Evolutionary conservation across 306 rosid genomes (phyloP).

Genomic region (Lathyrus sativus): DNA sequence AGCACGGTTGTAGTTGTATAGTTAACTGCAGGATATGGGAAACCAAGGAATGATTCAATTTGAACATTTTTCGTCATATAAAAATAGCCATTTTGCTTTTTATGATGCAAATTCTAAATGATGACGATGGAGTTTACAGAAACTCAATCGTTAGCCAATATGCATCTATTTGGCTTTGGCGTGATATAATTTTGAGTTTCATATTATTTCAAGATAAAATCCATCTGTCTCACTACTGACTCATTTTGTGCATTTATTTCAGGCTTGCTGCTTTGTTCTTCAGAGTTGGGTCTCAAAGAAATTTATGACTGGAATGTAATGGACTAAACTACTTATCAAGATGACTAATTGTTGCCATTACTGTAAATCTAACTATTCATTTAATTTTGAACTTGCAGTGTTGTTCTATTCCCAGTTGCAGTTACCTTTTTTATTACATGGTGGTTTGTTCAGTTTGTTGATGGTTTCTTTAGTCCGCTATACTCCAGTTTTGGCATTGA

Average conservation of each 20-base stretch:
- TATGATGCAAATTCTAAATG: constrained; percentile 19
- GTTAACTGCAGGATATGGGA: constrained; percentile 1
- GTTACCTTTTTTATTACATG: constrained; percentile 85
- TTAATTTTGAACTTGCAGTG: constrained; percentile 64
- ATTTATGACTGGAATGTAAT: constrained; percentile 96
- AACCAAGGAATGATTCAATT: neutral
- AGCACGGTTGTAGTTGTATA: neutral
- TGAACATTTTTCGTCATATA: constrained; percentile 1
- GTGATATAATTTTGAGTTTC: constrained; percentile 9
- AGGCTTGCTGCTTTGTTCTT: constrained; percentile 93
- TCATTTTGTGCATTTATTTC: constrained; percentile 34
- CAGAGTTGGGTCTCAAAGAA: constrained; percentile 96
- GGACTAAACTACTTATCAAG: constrained; percentile 32
- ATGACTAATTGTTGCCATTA: neutral
- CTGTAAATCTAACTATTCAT: constrained; percentile 32
- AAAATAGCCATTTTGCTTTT: constrained; percentile 15
- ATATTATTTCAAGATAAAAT: constrained; percentile 5
- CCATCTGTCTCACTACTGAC: constrained; percentile 22
- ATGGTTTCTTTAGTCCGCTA: constrained; percentile 90
- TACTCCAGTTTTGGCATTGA: constrained; percentile 81
- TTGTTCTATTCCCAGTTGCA: constrained; percentile 91
- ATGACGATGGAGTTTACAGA: neutral
- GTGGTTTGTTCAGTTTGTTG: constrained; percentile 96
- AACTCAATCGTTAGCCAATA: neutral
- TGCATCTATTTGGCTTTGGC: constrained; percentile 27